phyloP scores from a whole-genome alignment of 2,329 filamentous ascomycete species.

The Meredithiella fracta region DNA sequence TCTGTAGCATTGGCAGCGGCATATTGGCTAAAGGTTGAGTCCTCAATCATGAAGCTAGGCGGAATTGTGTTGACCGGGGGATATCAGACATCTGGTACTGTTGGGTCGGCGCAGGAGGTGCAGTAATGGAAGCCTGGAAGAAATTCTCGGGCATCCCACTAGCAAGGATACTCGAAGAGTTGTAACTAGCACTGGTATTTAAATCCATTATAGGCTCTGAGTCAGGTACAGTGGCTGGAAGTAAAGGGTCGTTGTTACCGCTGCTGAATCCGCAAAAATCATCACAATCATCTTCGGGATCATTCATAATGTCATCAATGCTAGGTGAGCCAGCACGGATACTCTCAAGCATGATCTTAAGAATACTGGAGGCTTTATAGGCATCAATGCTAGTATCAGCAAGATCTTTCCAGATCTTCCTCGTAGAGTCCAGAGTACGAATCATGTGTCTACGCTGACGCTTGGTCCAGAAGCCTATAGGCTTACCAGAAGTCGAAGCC shows the following conservation, averaged over 20 bases:
- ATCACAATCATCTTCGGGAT: neutral
- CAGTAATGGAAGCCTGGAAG: neutral
- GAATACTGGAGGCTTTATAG: slow-evolving; percentile 64
- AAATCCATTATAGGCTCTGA: neutral
- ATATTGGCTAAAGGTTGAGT: neutral
- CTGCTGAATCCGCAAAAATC: neutral
- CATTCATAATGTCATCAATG: neutral
- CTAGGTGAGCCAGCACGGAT: slow-evolving; percentile 24
- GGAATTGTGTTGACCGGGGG: neutral
- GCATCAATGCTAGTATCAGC: slow-evolving; percentile 73
- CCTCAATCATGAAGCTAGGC: neutral
- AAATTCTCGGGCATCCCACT: neutral
- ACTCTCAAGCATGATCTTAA: slow-evolving; percentile 75
- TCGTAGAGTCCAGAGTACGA: slow-evolving; percentile 51
- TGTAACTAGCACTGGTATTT: neutral
- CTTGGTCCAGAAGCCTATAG: slow-evolving; percentile 29
- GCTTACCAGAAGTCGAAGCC: neutral
- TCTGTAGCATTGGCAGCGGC: neutral
- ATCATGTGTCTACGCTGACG: slow-evolving; percentile 61
- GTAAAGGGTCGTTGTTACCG: neutral
- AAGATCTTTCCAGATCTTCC: slow-evolving; percentile 64
- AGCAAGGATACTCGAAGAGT: neutral
- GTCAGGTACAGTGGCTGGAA: neutral
- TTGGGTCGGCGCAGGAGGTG: neutral
- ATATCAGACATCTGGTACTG: neutral